Conservation (phyloP, 176 grass and related monocot species). For the Carex scoparia region DNA sequence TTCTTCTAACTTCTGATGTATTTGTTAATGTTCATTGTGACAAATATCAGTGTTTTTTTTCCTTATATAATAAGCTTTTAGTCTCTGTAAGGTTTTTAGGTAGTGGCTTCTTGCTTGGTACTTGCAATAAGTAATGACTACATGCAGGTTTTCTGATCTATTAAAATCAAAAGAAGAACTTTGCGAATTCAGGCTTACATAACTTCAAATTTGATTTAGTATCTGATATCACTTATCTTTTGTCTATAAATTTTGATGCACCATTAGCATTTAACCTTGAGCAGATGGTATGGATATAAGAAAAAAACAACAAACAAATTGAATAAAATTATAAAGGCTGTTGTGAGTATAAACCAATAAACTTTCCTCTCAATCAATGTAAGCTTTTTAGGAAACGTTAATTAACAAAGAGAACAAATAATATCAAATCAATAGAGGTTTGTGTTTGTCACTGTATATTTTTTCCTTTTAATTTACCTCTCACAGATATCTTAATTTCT, state of each 20-base stretch:
- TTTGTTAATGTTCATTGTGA: conserved; percentile 2
- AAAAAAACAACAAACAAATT: not conserved
- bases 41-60: not conserved
- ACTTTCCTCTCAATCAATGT: not conserved
- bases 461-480: not conserved
- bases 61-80: conserved; percentile 12
- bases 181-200: not conserved
- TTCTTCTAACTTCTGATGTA: conserved; percentile 40
- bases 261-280: not conserved
- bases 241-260: not conserved
- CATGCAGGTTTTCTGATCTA: not conserved
- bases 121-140: not conserved
- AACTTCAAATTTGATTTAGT: not conserved
- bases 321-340: not conserved
- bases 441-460: not conserved
- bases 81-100: not conserved
- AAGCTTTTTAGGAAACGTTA: not conserved
- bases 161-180: not conserved
- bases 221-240: not conserved
- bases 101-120: not conserved
- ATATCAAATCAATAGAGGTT: not conserved
- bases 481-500: not conserved
- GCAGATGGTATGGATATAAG: not conserved
- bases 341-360: too few species aligned
- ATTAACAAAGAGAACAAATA: not conserved